A percentile compares a stretch with the other conserved stretches of the same genome.
Conservation (phyloP, 768 basidiomycete species). For the Phlebiopsis flavidoalba region DNA sequence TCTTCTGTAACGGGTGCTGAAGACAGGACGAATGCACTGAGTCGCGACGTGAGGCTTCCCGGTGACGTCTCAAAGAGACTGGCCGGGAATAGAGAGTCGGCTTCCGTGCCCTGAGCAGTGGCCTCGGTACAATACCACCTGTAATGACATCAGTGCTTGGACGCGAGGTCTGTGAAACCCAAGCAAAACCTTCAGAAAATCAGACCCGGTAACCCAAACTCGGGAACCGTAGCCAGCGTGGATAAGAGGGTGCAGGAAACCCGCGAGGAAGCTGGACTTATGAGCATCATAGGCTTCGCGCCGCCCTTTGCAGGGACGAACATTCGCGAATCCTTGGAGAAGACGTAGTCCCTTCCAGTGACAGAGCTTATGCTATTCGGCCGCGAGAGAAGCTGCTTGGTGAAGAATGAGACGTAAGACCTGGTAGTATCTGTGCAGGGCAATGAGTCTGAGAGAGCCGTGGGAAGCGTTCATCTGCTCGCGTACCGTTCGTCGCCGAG, state of each 20-base stretch:
- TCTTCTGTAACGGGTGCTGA: neutral
- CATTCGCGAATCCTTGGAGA: conserved; percentile 35
- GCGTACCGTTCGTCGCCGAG: conserved; percentile 53
- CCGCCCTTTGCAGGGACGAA: conserved; percentile 11
- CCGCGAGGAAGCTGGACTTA: conserved; percentile 49
- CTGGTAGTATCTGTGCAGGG: conserved; percentile 49
- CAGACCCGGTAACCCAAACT: conserved; percentile 56
- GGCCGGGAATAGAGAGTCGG: conserved; percentile 29
- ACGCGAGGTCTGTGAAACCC: neutral
- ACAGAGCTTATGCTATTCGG: conserved; percentile 30
- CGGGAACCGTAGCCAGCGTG: conserved; percentile 57
- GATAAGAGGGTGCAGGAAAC: conserved; percentile 61
- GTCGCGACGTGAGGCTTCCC: conserved; percentile 5
- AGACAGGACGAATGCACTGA: neutral
- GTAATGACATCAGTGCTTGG: neutral
- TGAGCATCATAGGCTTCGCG: conserved; percentile 48
- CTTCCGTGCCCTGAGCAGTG: conserved; percentile 39
- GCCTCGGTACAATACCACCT: conserved; percentile 34
- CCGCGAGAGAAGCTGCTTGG: conserved; percentile 26
- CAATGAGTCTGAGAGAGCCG: neutral
- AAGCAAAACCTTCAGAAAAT: conserved; percentile 40
- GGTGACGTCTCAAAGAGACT: conserved; percentile 16
- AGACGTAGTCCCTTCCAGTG: conserved; percentile 59
- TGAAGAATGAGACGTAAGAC: conserved; percentile 57
- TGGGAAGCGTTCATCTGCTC: neutral